Base-by-base conservation (phyloP, 768 basidiomycete species). In the Solioccasus polychromus region DNA sequence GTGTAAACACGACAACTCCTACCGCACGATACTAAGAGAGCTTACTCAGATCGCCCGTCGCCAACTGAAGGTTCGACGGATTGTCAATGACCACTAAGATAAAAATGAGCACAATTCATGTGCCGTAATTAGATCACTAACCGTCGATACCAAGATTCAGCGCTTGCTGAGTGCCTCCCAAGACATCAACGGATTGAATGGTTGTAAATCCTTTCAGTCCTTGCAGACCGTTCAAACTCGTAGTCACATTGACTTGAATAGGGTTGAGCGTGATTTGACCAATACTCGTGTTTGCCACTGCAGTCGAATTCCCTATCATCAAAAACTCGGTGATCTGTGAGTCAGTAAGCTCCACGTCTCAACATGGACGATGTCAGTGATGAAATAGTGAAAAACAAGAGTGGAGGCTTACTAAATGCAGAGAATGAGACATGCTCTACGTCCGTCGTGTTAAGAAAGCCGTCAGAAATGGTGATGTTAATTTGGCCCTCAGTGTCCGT, bases 241-340 rank as follows among this genome's bases (percentile, higher is more conserved):
- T 80, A 7, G 82, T 71, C 3, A 87, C 85, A 51, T 86, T 79
- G 59, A 88, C 83, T 45, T 77, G 78, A 61, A 88, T 87, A 5
- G 82, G 75, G 58, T 84, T 76, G 8, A 88, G 71, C n/a, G 77
- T 80, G 45, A 88, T 78, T 53, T 76, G 70, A 30, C 85, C 85
- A 42, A 86, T 71, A 57, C 75, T 78, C 57, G 74, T 73, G 50
- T 73, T 81, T 18, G 84, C 79, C 8, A 83, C 63, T 4, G 85
- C 78, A 17, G 71, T 69, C 42, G 84, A 79, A 49, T 74, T 69
- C 26, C 85, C 85, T 35, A 79, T 66, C 29, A 88, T 71, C 31
- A 69, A 68, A 63, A 88, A 87, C 9, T 74, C 62, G 25, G 73
- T 71, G n/a, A 46, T 59, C 22, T 67, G 62, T 14, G 67, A 58